phyloP scores from a whole-genome alignment of 2,329 filamentous ascomycete species.

The Leptosphaerulina australis region DNA sequence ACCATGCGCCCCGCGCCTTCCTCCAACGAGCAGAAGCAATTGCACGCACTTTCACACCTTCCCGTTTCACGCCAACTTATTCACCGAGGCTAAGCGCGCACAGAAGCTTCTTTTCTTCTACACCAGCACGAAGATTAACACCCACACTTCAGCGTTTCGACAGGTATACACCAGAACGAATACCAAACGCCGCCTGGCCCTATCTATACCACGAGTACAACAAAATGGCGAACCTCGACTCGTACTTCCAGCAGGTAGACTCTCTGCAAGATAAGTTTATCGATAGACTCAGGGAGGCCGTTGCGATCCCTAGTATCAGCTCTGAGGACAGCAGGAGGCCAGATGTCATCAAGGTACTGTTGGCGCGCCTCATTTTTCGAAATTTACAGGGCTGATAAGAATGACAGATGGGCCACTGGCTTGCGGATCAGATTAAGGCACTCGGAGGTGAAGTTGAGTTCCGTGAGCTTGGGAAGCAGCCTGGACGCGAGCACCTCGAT shows the following conservation, averaged over 20 bases:
- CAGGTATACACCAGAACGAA: slow-evolving; percentile 27
- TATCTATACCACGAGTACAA: slow-evolving; percentile 55
- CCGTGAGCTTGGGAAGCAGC: slow-evolving; percentile 87
- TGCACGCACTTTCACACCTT: slow-evolving; percentile 32
- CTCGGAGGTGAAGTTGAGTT: slow-evolving; percentile 89
- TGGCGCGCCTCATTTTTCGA: background rate
- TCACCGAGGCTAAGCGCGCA: slow-evolving; percentile 42
- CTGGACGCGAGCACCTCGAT: slow-evolving; percentile 85
- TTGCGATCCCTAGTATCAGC: slow-evolving; percentile 95
- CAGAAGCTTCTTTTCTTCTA: slow-evolving; percentile 21
- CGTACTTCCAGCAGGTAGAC: slow-evolving; percentile 93
- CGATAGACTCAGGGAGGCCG: slow-evolving; percentile 85
- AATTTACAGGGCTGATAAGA: slow-evolving; percentile 5
- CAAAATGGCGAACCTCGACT: slow-evolving; percentile 87
- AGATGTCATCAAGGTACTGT: slow-evolving; percentile 79
- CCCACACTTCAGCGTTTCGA: slow-evolving; percentile 18
- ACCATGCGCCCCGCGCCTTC: slow-evolving; percentile 20
- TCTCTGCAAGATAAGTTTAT: slow-evolving; percentile 80
- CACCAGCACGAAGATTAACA: slow-evolving; percentile 15
- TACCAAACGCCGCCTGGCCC: slow-evolving; percentile 49
- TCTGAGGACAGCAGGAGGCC: slow-evolving; percentile 85
- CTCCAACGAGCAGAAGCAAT: slow-evolving; percentile 22
- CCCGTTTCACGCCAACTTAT: slow-evolving; percentile 36
- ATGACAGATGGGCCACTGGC: slow-evolving; percentile 82
- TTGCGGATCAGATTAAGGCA: slow-evolving; percentile 78